These are phyloP conservation scores for Leishmania mexicana DNA, from an alignment of 208 protist species.

Conservation along the genomic window DNA sequence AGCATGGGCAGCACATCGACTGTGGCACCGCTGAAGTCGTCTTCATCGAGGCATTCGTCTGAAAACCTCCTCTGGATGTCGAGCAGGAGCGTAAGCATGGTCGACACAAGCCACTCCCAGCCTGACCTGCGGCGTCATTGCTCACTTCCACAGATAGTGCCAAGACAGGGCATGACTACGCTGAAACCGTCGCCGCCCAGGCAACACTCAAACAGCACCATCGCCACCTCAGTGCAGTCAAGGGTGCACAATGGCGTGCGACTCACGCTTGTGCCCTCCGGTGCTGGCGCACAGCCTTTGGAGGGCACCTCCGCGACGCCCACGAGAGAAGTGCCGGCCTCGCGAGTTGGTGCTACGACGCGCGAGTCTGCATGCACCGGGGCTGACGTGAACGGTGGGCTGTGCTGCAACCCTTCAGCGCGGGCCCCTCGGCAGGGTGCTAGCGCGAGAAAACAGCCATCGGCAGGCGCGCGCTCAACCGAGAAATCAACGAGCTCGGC, in stretches of 20 bases:
- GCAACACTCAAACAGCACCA: background rate
- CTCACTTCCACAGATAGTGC: constrained; percentile 17
- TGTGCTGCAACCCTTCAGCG: constrained; percentile 6
- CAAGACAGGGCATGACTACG: background rate
- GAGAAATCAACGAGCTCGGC: background rate
- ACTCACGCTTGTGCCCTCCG: background rate
- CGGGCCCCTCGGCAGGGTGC: background rate
- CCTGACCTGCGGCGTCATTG: constrained; percentile 7
- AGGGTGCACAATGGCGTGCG: background rate
- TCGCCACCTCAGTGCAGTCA: background rate
- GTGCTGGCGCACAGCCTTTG: background rate
- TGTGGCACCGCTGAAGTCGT: background rate
- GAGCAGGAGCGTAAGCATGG: background rate
- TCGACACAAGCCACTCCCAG: constrained; percentile 14
- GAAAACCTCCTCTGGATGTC: constrained; percentile 4
- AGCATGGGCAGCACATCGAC: background rate
- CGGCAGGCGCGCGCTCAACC: background rate
- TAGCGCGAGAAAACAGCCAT: too few species aligned
- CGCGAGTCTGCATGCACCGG: background rate
- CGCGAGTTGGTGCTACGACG: background rate
- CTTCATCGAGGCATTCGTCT: background rate
- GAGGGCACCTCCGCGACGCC: background rate
- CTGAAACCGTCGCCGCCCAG: background rate
- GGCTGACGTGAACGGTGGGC: background rate
- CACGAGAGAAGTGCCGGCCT: background rate